Evolutionary conservation across 768 basidiomycete genomes (phyloP), one percentile per base, ranked within the genome.

Genomic region (Cystobasidium onofrii): DNA sequence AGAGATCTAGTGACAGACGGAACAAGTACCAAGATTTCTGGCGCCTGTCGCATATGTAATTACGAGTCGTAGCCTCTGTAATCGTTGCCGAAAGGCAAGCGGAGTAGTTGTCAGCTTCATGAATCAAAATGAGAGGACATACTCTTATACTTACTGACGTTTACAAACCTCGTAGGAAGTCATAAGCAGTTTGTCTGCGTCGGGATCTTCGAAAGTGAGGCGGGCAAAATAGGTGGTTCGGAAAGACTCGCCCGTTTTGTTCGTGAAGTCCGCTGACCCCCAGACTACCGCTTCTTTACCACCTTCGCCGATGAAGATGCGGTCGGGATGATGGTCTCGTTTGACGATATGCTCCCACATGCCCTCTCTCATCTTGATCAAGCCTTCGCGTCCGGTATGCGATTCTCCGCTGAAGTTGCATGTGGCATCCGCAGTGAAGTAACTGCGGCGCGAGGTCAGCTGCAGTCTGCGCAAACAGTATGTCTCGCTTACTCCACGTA

Each of bases 401-500:
- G 57, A 60, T 34, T 60, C 57, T 12, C 57, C 57, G 33, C 57
- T 60, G 57, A 60, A 60, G 33, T 60, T 60, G 27, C 57, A 60
- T 12, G 57, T 60, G 7, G 57, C 57, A 29, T 60, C 57, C 15
- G 10, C 3, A 13, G 57, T 29, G 25, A 60, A 60, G 15, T 29
- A 60, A 57, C 50, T 67, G 65, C 7, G 10, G n/a, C n/a, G 7
- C 7, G 23, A 33, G 52, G 23, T n/a, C 18, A 44, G n/a, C 39
- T n/a, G 23, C 39, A 23, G 1, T 29, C n/a, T 46, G 23, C 17
- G 39, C 1, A 43, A 7, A 31, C 43, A 34, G n/a, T 44, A 33
- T 15, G 25, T 39, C 64, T 39, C 20, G 43, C 34, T 52, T 25
- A 50, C 50, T 43, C 31, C 9, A 17, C 23, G 18, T 67, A 52